Base-by-base conservation (phyloP, 768 basidiomycete genomes). In the Amanita subjunquillea region DNA sequence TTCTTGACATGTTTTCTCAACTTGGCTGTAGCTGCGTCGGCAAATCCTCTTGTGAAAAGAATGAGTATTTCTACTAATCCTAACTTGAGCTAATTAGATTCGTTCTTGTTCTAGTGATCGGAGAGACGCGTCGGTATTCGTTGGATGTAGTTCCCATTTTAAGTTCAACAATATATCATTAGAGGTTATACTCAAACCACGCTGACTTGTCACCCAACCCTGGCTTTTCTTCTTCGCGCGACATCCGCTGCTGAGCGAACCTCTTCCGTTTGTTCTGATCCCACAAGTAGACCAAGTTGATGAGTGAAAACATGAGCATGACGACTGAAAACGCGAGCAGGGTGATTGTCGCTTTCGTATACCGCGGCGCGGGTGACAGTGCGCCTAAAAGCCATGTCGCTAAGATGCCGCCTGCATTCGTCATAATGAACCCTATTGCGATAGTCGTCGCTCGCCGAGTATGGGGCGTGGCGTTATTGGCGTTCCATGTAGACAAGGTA, bases 381-480 rank as follows among this genome's bases (percentile, higher is more conserved):
- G 67, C 58, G 9, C 79, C 80, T 29, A 82, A 62, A 7, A 81
- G 71, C 80, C 80, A 83, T 17, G 25, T 25, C 4, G 25, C 25
- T 25, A 27, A 4, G 27, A 27, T 81, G 2, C 79, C 80, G 9
- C 80, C 80, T 0, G 72, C 66, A 59, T 82, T 83, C 22, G 76
- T 76, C 70, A 77, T 70, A 56, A 78, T 77, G 56, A 80, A 77
- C 1, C 73, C 72, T 23, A 82, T 70, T 15, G 80, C 81, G 48
- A 83, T 70, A 32, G 23, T 25, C 23, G 81, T 80, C 1, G 80
- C 83, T 15, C 82, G 74, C 27, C 79, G 69, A 40, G 72, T 64
- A 55, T 80, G 70, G 0, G 27, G 27, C 4, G 75, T 67, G 6
- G 76, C 69, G 65, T 83, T 84, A 64, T 84, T 83, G 9, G 81